Percentiles rank a stretch among this genome's conserved stretches.
These are phyloP conservation scores for Ganoderma multipileum DNA, from an alignment of 1,284 basidiomycete genomes.

Conservation along the genomic window DNA sequence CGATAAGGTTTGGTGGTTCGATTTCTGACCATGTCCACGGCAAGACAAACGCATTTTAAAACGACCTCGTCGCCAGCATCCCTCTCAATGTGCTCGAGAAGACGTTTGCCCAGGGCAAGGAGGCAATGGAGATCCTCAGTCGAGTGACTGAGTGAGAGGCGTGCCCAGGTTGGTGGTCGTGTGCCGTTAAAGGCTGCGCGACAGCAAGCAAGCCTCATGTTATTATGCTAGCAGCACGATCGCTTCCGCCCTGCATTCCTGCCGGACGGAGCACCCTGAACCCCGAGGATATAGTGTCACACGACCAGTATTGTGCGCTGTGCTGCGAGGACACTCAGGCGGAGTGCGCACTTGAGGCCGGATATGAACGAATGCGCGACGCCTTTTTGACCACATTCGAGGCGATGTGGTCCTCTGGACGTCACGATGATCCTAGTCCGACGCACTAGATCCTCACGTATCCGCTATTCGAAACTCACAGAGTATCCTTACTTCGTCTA, in stretches of 20 bases:
- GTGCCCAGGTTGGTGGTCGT: conserved; percentile 10
- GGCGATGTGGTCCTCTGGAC: conserved; percentile 3
- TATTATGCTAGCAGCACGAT: conserved; percentile 18
- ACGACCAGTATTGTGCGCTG: conserved; percentile 23
- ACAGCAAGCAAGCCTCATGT: conserved; percentile 21
- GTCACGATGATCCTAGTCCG: neutral
- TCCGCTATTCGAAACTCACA: neutral
- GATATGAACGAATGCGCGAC: neutral
- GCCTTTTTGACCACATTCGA: too few species aligned
- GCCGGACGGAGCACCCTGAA: conserved; percentile 17
- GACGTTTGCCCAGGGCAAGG: neutral
- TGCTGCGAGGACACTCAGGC: neutral
- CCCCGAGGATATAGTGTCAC: conserved; percentile 25
- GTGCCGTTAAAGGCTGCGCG: conserved; percentile 23
- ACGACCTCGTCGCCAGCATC: neutral
- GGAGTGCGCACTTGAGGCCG: conserved; percentile 13
- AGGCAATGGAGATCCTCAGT: neutral
- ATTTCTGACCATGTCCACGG: too few species aligned
- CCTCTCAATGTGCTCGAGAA: neutral
- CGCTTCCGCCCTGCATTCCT: conserved; percentile 12
- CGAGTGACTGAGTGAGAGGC: neutral
- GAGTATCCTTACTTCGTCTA: neutral
- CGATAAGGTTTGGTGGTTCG: neutral
- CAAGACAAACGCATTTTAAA: neutral
- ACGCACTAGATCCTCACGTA: neutral